Evolutionary conservation across 1,284 basidiomycete genomes (phyloP).

Genomic region (Apiotrichum veenhuisii): DNA sequence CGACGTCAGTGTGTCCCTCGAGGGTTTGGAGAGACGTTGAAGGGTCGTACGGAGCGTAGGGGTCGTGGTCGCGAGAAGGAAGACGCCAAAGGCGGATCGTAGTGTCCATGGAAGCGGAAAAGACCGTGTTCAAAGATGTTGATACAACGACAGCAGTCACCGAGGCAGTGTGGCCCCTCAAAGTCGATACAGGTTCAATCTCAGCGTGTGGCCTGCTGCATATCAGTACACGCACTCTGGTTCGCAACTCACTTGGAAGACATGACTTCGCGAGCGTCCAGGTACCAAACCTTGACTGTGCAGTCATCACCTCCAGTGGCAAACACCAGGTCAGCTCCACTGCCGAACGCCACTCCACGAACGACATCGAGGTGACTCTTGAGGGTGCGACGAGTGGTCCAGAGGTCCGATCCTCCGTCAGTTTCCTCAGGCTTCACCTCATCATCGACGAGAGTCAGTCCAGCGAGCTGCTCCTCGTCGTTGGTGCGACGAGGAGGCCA

Average conservation of each 20-base stretch:
- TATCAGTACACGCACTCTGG: not conserved
- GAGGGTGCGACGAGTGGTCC: constrained; percentile 77
- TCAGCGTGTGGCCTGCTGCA: constrained; percentile 65
- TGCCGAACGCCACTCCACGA: constrained; percentile 74
- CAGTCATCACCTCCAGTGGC: constrained; percentile 92
- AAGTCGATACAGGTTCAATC: constrained; percentile 83
- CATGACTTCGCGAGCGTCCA: constrained; percentile 33
- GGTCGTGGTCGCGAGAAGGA: constrained; percentile 64
- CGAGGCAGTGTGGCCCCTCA: constrained; percentile 87
- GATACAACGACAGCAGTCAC: constrained; percentile 87
- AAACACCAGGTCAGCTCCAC: constrained; percentile 73
- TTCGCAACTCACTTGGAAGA: constrained; percentile 28
- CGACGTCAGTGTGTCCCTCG: constrained; percentile 86
- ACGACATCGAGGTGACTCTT: constrained; percentile 90
- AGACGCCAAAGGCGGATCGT: constrained; percentile 85
- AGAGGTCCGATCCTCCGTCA: constrained; percentile 53
- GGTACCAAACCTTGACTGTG: constrained; percentile 86
- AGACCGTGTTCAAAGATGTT: constrained; percentile 68
- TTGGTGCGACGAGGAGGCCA: constrained; percentile 19
- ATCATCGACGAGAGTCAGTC: constrained; percentile 50
- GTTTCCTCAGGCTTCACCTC: constrained; percentile 57
- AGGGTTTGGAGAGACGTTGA: constrained; percentile 71
- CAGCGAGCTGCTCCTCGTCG: constrained; percentile 40
- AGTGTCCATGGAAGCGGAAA: constrained; percentile 88
- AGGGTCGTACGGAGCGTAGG: constrained; percentile 82